These are phyloP conservation scores for Cyberlindnera americana DNA, from an alignment of 805 yeast genomes.

Conservation along the genomic window DNA sequence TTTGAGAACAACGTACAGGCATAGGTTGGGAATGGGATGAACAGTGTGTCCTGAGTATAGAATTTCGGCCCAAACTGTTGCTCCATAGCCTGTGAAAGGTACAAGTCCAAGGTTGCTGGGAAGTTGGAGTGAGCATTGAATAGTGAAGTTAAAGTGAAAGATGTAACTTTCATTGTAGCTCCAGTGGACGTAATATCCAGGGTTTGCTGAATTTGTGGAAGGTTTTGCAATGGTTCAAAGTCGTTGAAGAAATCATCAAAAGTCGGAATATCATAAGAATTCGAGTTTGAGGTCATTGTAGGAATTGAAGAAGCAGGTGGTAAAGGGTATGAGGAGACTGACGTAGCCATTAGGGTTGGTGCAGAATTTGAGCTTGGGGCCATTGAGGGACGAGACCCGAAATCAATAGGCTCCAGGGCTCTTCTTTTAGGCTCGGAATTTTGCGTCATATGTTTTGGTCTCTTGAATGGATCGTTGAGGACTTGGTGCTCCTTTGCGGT, in stretches of 20 bases:
- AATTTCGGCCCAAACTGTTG: conserved; percentile 14
- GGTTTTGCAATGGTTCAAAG: conserved; percentile 21
- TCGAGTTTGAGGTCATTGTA: background rate
- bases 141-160: conserved; percentile 17
- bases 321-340: conserved; percentile 9
- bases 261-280: conserved; percentile 14
- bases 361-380: background rate
- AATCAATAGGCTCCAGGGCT: background rate
- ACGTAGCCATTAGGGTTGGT: background rate
- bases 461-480: conserved; percentile 1
- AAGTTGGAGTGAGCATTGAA: conserved; percentile 20
- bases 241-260: conserved; percentile 25
- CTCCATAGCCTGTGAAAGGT: conserved; percentile 20
- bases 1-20: conserved; percentile 23
- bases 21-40: conserved; percentile 24
- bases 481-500: conserved; percentile 20
- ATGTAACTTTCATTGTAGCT: conserved; percentile 15
- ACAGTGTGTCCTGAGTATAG: conserved; percentile 21
- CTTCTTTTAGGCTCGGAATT: background rate
- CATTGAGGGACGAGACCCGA: background rate
- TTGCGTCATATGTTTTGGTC: conserved; percentile 3
- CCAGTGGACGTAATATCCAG: conserved; percentile 20
- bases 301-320: conserved; percentile 8
- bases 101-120: conserved; percentile 23
- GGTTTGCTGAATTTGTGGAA: conserved; percentile 16